phyloP scores from a whole-genome alignment of 176 grass and related monocot genomes.

The Melocanna baccifera region DNA sequence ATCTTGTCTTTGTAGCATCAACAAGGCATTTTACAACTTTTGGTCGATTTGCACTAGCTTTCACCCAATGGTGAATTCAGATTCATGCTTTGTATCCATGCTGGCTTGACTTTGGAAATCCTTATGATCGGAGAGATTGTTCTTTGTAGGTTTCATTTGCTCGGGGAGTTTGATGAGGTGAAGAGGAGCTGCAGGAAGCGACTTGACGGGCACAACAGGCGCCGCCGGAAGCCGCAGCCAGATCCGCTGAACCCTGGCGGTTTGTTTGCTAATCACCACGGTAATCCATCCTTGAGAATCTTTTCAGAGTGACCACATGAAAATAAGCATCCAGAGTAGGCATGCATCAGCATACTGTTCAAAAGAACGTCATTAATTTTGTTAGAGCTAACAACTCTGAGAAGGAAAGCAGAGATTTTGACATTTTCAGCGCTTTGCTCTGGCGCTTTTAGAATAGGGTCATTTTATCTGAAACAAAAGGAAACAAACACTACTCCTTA shows the following conservation, averaged over 20 bases:
- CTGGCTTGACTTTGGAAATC: not conserved
- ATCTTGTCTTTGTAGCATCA: not conserved
- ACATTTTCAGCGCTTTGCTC: not conserved
- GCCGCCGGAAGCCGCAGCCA: constrained; percentile 71
- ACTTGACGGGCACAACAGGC: constrained; percentile 75
- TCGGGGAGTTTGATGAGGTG: constrained; percentile 75
- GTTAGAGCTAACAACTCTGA: not conserved
- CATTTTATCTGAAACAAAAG: not conserved
- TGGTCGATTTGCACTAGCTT: not conserved
- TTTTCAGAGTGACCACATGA: not conserved
- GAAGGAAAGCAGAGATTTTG: not conserved
- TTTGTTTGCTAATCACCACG: constrained; percentile 63
- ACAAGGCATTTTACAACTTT: not conserved
- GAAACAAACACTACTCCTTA: not conserved
- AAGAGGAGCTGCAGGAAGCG: constrained; percentile 92
- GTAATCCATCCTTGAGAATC: constrained; percentile 11
- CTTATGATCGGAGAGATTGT: not conserved
- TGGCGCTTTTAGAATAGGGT: not conserved
- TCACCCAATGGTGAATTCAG: not conserved
- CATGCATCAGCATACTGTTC: not conserved
- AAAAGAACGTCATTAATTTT: not conserved
- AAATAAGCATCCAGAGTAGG: not conserved
- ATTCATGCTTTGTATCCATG: not conserved
- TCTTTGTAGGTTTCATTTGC: constrained; percentile 68
- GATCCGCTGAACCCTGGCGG: constrained; percentile 54